phyloP scores from a whole-genome alignment of 257 asterid genomes.

The Ilex aquifolium region DNA sequence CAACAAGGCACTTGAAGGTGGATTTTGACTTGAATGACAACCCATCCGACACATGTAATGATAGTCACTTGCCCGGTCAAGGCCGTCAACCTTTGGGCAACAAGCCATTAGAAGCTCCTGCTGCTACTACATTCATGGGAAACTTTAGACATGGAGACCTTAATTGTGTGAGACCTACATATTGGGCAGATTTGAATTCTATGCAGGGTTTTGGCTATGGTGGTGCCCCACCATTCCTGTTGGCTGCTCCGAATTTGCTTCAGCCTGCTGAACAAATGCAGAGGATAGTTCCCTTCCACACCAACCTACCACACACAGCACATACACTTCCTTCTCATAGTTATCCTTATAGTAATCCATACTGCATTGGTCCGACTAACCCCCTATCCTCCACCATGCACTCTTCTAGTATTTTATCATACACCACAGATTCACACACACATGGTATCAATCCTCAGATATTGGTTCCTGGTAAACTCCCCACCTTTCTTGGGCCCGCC shows the following conservation, averaged over 20 bases:
- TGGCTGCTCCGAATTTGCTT: conserved; percentile 26
- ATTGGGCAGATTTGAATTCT: conserved; percentile 21
- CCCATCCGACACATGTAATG: conserved; percentile 10
- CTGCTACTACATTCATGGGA: conserved; percentile 6
- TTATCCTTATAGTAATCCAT: conserved; percentile 25
- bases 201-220: conserved; percentile 13
- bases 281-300: conserved; percentile 28
- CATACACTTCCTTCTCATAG: conserved; percentile 28
- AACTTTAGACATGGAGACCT: conserved; percentile 15
- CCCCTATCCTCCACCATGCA: conserved; percentile 7
- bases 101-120: conserved; percentile 5
- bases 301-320: conserved; percentile 22
- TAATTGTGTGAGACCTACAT: conserved; percentile 14
- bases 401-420: conserved; percentile 16
- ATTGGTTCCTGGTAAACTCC: conserved; percentile 11
- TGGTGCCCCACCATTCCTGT: conserved; percentile 12
- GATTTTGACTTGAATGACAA: conserved; percentile 32
- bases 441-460: conserved; percentile 12
- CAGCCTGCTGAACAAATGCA: conserved; percentile 26
- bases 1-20: conserved; percentile 8
- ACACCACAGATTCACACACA: conserved; percentile 20
- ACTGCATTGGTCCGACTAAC: conserved; percentile 18
- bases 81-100: conserved; percentile 12
- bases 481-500: conserved; percentile 15
- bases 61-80: conserved; percentile 5